phyloP scores from a whole-genome alignment of 371 early-diverging fungal genomes.

The Sporodiniella umbellata region DNA sequence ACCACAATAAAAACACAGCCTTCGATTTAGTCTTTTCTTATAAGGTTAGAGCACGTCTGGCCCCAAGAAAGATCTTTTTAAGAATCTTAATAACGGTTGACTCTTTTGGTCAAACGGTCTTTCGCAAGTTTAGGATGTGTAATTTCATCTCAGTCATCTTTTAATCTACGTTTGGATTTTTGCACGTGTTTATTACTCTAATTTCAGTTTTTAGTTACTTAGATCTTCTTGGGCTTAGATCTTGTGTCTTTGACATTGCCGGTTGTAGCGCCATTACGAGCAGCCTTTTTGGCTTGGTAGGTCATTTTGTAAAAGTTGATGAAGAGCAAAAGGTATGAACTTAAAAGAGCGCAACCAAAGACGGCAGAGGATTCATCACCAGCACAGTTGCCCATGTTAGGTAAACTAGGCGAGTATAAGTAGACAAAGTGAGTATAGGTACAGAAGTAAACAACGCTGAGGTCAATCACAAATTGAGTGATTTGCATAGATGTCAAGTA shows the following conservation, averaged over 20 bases:
- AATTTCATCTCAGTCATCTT: too few species aligned
- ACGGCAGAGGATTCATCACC: conserved; percentile 78
- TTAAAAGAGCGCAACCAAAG: conserved; percentile 78
- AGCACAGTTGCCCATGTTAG: conserved; percentile 74
- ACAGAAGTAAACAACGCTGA: conserved; percentile 75
- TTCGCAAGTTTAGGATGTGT: too few species aligned
- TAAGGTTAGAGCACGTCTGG: too few species aligned
- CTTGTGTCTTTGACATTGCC: conserved; percentile 14
- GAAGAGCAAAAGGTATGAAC: conserved; percentile 83
- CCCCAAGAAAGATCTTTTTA: too few species aligned
- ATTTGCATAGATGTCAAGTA: conserved; percentile 89
- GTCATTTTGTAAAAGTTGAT: conserved; percentile 87
- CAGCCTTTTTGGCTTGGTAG: conserved; percentile 62
- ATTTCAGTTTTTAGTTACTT: conserved; percentile 4
- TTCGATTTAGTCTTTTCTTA: too few species aligned
- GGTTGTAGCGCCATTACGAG: conserved; percentile 11
- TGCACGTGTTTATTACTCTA: not conserved
- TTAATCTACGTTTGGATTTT: not conserved
- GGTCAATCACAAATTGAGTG: conserved; percentile 84
- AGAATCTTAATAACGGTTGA: too few species aligned
- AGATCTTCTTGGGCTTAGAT: conserved; percentile 44
- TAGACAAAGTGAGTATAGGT: conserved; percentile 77
- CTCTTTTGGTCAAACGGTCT: too few species aligned
- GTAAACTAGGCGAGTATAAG: conserved; percentile 67
- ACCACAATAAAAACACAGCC: too few species aligned